Evolutionary conservation across 2,329 filamentous ascomycete species (phyloP).

Genomic region (Clonostachys chloroleuca): DNA sequence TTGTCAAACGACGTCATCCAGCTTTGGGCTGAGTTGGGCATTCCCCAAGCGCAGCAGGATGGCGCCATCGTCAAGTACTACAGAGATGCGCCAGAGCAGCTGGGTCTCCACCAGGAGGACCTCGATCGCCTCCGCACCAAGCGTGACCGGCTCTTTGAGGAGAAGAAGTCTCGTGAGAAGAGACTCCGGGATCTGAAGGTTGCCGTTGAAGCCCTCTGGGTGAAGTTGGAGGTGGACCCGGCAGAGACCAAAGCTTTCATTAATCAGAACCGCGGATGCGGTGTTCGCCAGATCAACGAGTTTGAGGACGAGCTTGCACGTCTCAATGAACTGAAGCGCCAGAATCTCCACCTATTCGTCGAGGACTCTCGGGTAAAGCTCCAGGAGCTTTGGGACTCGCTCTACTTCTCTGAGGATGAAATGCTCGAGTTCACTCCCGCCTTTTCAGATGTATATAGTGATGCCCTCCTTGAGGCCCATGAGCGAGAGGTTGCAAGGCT

Average conservation of each 20-base stretch:
- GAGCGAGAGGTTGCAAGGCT: constrained; percentile 85
- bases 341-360: constrained; percentile 93
- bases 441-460: constrained; percentile 95
- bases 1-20: constrained; percentile 83
- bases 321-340: constrained; percentile 87
- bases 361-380: constrained; percentile 88
- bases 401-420: constrained; percentile 96
- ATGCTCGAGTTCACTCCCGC: constrained; percentile 98
- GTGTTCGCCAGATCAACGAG: constrained; percentile 88
- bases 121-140: constrained; percentile 66
- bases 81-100: constrained; percentile 85
- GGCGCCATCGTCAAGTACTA: constrained; percentile 82
- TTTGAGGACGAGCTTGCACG: constrained; percentile 86
- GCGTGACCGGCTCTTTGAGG: constrained; percentile 79
- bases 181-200: constrained; percentile 68
- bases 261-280: constrained; percentile 83
- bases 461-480: constrained; percentile 90
- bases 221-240: constrained; percentile 79
- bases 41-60: constrained; percentile 90
- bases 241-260: constrained; percentile 81
- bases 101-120: constrained; percentile 88
- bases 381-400: constrained; percentile 89
- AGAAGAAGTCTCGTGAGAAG: constrained; percentile 83
- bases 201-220: constrained; percentile 85
- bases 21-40: constrained; percentile 93